Conservation (phyloP, 1,139 yeast genomes). For the Hyphopichia khmerensis region DNA sequence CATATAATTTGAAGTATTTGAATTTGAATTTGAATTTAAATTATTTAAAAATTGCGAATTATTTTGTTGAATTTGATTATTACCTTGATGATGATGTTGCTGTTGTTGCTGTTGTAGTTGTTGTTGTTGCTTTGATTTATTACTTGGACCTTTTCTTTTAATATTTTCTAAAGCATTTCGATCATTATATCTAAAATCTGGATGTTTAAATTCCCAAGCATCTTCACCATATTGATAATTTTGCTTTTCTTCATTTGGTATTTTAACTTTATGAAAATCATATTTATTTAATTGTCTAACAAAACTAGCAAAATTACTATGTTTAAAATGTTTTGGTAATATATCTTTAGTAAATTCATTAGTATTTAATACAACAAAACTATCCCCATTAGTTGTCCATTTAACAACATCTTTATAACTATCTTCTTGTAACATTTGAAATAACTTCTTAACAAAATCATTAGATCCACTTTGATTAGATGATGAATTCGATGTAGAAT, state of each 20-base stretch:
- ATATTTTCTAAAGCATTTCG: constrained; percentile 72
- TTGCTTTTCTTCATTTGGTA: constrained; percentile 51
- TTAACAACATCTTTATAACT: constrained; percentile 69
- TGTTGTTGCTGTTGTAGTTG: constrained; percentile 3
- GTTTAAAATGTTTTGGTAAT: constrained; percentile 88
- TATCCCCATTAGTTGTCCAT: constrained; percentile 83
- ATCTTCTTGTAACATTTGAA: constrained; percentile 82
- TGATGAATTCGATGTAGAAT: constrained; percentile 15
- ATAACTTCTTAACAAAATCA: constrained; percentile 74
- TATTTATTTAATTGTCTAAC: constrained; percentile 94
- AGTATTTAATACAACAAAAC: constrained; percentile 86
- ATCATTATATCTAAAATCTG: constrained; percentile 75
- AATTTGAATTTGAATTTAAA: not conserved
- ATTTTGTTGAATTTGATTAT: not conserved
- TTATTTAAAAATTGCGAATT: not conserved
- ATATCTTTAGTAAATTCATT: constrained; percentile 85
- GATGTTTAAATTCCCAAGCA: constrained; percentile 95
- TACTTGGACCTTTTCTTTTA: constrained; percentile 73
- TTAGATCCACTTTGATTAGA: constrained; percentile 52
- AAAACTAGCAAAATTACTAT: constrained; percentile 89
- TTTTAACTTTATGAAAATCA: constrained; percentile 91
- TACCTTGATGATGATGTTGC: not conserved
- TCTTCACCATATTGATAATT: constrained; percentile 68
- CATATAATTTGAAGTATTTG: constrained; percentile 2
- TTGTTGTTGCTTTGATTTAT: constrained; percentile 28